Evolutionary conservation across 2,329 filamentous ascomycete genomes (phyloP).

Genomic region (Fusarium kyushuense): DNA sequence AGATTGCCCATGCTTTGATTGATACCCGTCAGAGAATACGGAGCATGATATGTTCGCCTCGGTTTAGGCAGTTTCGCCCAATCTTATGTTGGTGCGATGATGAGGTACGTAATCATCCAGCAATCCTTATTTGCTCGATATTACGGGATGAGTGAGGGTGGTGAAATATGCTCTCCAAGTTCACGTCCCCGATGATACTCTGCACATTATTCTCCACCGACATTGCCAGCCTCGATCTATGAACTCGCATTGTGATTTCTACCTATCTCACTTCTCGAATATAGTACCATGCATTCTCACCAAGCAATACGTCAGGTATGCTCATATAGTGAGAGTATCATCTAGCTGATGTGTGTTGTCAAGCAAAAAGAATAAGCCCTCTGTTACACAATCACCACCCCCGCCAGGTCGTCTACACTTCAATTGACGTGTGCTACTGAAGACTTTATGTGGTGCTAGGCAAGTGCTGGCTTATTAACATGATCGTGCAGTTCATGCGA

Average conservation of each 20-base stretch:
- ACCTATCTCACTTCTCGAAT: background rate
- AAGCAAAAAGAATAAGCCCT: background rate
- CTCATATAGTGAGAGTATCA: background rate
- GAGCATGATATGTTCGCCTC: slow-evolving; percentile 34
- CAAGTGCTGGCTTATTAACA: background rate
- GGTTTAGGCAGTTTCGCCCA: slow-evolving; percentile 7
- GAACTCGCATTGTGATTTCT: background rate
- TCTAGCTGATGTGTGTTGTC: background rate
- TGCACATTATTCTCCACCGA: background rate
- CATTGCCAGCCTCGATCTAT: background rate
- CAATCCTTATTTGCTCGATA: background rate
- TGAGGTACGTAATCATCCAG: slow-evolving; percentile 9
- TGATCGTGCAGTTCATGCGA: slow-evolving; percentile 8
- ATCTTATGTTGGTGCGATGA: slow-evolving; percentile 20
- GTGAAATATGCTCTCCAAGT: background rate
- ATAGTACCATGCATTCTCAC: background rate
- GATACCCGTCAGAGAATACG: slow-evolving; percentile 37
- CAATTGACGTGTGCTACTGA: background rate
- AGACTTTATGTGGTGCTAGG: background rate
- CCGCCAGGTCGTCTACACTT: background rate
- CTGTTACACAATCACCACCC: background rate
- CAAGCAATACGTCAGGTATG: background rate
- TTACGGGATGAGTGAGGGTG: slow-evolving; percentile 1
- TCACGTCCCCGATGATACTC: background rate
- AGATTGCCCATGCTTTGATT: slow-evolving; percentile 36